Conservation (phyloP, 805 yeast genomes). For the Metschnikowia lunata region DNA sequence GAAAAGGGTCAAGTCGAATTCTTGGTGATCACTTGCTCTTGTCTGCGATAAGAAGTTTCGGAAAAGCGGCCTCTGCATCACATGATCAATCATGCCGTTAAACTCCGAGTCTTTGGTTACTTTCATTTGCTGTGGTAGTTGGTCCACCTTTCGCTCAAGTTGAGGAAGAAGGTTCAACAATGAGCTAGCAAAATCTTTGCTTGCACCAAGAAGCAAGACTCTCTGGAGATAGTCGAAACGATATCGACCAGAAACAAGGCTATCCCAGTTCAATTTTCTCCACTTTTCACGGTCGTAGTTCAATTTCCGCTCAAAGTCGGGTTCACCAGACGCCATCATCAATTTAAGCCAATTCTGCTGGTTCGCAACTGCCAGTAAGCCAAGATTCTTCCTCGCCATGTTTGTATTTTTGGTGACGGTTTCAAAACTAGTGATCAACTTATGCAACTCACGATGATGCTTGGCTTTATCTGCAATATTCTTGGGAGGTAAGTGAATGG, state of each 20-base stretch:
- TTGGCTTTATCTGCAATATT: conserved; percentile 44
- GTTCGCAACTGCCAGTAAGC: conserved; percentile 17
- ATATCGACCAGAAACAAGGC: conserved; percentile 24
- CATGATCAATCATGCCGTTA: conserved; percentile 20
- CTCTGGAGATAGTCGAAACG: conserved; percentile 27
- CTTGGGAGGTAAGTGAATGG: conserved; percentile 71
- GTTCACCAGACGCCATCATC: conserved; percentile 17
- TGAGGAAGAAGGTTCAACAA: conserved; percentile 18
- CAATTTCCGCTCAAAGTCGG: conserved; percentile 24
- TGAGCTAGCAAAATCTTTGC: conserved; percentile 15
- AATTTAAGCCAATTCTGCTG: conserved; percentile 29
- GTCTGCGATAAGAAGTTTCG: conserved; percentile 17
- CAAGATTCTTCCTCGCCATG: conserved; percentile 20
- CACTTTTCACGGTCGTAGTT: conserved; percentile 25
- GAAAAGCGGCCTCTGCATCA: conserved; percentile 30
- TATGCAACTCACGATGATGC: conserved; percentile 55
- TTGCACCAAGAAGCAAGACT: conserved; percentile 19
- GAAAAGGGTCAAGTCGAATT: conserved; percentile 9
- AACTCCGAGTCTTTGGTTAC: conserved; percentile 33
- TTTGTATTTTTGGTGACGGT: conserved; percentile 22
- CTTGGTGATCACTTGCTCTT: conserved; percentile 11
- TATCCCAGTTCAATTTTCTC: conserved; percentile 37
- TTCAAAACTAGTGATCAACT: conserved; percentile 39
- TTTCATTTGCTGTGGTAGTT: conserved; percentile 26
- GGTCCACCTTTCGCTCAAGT: conserved; percentile 20